Evolutionary conservation across 1,284 basidiomycete species (phyloP).

Genomic region (Melanopsichium pennsylvanicum): DNA sequence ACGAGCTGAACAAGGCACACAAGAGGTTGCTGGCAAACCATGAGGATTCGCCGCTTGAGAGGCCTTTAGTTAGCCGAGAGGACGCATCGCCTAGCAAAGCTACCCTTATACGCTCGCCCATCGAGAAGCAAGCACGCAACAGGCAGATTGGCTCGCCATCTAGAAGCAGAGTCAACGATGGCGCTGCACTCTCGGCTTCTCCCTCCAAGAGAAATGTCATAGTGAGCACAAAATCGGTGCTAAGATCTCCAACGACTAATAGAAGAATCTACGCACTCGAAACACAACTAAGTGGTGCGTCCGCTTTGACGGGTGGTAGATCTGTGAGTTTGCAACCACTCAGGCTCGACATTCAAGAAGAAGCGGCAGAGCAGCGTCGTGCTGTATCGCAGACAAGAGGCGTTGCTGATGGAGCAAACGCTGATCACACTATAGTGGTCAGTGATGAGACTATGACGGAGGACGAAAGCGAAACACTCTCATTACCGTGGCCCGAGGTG

Average conservation of each 20-base stretch:
- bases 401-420: background rate
- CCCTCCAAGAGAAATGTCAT: too few relatives aligned
- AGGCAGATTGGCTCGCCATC: too few relatives aligned
- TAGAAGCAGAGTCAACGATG: too few relatives aligned
- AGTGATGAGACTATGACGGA: background rate
- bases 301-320: background rate
- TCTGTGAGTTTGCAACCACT: conserved; percentile 12
- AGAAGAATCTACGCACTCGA: conserved; percentile 43
- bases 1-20: conserved; percentile 26
- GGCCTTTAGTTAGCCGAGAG: too few relatives aligned
- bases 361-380: background rate
- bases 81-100: too few relatives aligned
- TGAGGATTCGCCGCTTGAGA: too few relatives aligned
- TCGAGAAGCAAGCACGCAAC: too few relatives aligned
- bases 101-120: too few relatives aligned
- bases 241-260: conserved; percentile 32
- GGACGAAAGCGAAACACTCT: conserved; percentile 13
- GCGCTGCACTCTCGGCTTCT: too few relatives aligned
- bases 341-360: background rate
- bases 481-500: conserved; percentile 13
- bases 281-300: conserved; percentile 18
- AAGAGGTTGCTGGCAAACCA: conserved; percentile 14
- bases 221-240: background rate
- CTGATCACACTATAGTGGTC: background rate
- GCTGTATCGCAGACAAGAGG: conserved; percentile 5